Evolutionary conservation across 495 filamentous ascomycete species (phyloP).

Genomic region (Cudoniella acicularis): DNA sequence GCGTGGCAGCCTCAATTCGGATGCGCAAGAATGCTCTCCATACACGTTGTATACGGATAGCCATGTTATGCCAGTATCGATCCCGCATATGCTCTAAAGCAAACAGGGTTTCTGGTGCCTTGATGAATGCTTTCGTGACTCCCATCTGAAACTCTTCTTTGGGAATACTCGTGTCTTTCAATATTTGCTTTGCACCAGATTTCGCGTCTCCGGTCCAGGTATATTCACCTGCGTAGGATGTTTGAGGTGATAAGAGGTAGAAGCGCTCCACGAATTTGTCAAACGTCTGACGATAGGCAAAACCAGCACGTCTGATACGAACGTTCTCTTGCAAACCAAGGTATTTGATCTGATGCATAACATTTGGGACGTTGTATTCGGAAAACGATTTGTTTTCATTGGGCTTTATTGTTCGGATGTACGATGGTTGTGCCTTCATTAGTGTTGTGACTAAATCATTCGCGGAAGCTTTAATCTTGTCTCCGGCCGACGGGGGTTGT

Average conservation of each 20-base stretch:
- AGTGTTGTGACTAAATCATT: constrained; percentile 93
- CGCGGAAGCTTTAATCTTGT: constrained; percentile 94
- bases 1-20: constrained; percentile 83
- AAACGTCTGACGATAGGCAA: constrained; percentile 95
- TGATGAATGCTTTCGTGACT: constrained; percentile 96
- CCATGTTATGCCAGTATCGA: constrained; percentile 99
- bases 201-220: constrained; percentile 88
- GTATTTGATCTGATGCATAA: constrained; percentile 99
- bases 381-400: constrained; percentile 96
- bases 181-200: constrained; percentile 85
- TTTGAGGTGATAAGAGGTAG: constrained; percentile 91
- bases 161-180: constrained; percentile 94
- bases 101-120: constrained; percentile 96
- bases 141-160: constrained; percentile 96
- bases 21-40: constrained; percentile 96
- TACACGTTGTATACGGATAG: constrained; percentile 91
- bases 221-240: constrained; percentile 94
- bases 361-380: constrained; percentile 88
- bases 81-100: constrained; percentile 97
- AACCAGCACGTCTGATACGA: constrained; percentile 91
- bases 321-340: constrained; percentile 99
- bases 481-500: constrained; percentile 89
- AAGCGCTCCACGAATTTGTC: constrained; percentile 99
- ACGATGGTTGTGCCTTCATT: constrained; percentile 95
- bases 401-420: constrained; percentile 98